Conservation (phyloP, 164 flowering plant genomes). For the Platanus orientalis region DNA sequence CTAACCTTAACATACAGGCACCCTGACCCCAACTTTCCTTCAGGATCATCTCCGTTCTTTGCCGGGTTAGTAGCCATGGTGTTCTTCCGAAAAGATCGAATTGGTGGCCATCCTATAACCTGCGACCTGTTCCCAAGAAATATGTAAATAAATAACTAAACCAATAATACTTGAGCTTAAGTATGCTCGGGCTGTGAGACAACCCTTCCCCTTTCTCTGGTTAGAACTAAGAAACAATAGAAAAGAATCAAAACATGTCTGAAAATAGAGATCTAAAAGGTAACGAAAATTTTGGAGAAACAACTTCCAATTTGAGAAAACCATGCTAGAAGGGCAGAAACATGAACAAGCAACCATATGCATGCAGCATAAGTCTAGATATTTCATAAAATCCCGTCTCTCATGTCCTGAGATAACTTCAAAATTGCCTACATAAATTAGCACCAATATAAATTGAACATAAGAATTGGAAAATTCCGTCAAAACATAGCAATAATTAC, state of each 20-base stretch:
- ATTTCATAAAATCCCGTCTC: too few species aligned
- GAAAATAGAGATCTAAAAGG: too few species aligned
- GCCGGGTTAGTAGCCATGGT: conserved; percentile 53
- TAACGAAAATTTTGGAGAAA: too few species aligned
- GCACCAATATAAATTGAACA: neutral
- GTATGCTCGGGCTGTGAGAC: too few species aligned
- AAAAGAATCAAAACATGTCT: neutral
- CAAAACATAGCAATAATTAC: neutral
- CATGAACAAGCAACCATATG: too few species aligned
- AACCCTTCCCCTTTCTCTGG: too few species aligned
- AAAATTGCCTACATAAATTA: neutral
- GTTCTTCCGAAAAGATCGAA: conserved; percentile 79
- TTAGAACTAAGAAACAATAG: neutral
- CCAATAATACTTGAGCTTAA: too few species aligned
- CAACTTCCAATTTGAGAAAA: too few species aligned
- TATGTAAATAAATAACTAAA: neutral
- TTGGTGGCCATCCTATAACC: conserved; percentile 97
- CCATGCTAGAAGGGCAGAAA: too few species aligned
- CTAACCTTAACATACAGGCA: conserved; percentile 84
- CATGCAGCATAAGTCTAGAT: too few species aligned
- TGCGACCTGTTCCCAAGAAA: conserved; percentile 48
- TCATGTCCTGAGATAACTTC: too few species aligned
- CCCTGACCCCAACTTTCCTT: conserved; percentile 37
- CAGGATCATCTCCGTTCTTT: conserved; percentile 41
- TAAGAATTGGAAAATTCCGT: neutral